Conservation (phyloP, 2,329 filamentous ascomycete genomes). For the Aspergillus sclerotialis region DNA sequence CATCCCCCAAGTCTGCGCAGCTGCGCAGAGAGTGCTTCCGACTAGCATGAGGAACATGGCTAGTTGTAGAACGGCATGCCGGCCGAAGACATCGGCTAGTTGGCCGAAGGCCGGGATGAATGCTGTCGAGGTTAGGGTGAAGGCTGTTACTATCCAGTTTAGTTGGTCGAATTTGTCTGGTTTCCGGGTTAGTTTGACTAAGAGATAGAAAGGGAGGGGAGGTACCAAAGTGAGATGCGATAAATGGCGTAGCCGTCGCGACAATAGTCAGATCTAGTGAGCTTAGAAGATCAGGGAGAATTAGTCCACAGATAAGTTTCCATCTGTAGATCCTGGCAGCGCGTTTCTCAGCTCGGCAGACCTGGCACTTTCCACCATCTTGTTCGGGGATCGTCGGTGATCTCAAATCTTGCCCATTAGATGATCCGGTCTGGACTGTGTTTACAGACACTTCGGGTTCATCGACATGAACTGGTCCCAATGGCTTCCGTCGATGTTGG, state of each 20-base stretch:
- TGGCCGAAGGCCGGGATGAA: slow-evolving; percentile 63
- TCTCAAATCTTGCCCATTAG: background rate
- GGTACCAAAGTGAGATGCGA: slow-evolving; percentile 58
- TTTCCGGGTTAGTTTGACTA: slow-evolving; percentile 1
- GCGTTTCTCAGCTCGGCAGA: slow-evolving; percentile 27
- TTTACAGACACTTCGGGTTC: no score
- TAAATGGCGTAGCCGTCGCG: slow-evolving; percentile 54
- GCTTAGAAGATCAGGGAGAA: slow-evolving; percentile 56
- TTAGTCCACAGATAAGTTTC: slow-evolving; percentile 54
- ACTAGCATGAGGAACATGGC: slow-evolving; percentile 52
- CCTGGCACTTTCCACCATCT: slow-evolving; percentile 1
- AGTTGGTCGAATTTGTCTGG: slow-evolving; percentile 50
- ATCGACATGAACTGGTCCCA: no score
- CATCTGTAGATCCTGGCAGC: slow-evolving; percentile 43
- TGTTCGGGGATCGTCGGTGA: background rate
- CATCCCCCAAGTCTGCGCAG: slow-evolving; percentile 49
- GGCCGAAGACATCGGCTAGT: slow-evolving; percentile 58
- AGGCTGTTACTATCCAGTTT: slow-evolving; percentile 64
- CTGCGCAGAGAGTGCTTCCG: slow-evolving; percentile 57
- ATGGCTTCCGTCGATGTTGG: slow-evolving; percentile 5
- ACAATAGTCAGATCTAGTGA: slow-evolving; percentile 60
- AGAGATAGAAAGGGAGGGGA: background rate
- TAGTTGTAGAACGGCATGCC: slow-evolving; percentile 52
- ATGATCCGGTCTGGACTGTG: slow-evolving; percentile 1
- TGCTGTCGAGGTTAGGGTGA: slow-evolving; percentile 60